A percentile compares a stretch with the other conserved stretches of the same genome.
Conservation (phyloP, 768 basidiomycete genomes). For the Boletus edulis region DNA sequence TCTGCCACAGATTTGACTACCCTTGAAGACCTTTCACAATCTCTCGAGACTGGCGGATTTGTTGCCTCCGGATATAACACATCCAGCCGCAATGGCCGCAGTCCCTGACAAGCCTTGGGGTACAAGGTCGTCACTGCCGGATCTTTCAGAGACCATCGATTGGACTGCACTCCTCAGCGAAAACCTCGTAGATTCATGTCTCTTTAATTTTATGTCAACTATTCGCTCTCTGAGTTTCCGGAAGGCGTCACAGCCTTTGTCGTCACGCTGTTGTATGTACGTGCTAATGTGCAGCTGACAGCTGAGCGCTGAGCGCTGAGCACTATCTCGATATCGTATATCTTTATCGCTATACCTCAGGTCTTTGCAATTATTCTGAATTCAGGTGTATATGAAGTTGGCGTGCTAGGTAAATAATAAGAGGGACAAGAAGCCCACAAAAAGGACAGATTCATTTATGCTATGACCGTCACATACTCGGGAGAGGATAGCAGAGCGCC, state of each 20-base stretch:
- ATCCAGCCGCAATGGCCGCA: not conserved
- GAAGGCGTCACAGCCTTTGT: too few species aligned
- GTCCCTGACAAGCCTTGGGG: too few species aligned
- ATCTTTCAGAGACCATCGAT: slow-evolving; percentile 5
- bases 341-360: not conserved
- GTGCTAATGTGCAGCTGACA: not conserved
- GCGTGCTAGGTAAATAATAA: too few species aligned
- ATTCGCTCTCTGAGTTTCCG: not conserved
- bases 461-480: too few species aligned
- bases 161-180: slow-evolving; percentile 10
- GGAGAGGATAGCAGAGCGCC: too few species aligned
- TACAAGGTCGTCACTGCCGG: not conserved
- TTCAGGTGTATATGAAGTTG: too few species aligned
- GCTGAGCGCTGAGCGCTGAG: too few species aligned
- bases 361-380: too few species aligned
- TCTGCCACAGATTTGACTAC: not conserved
- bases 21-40: slow-evolving; percentile 9
- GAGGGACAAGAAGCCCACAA: too few species aligned
- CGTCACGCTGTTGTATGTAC: not conserved
- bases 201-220: not conserved
- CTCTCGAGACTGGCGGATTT: not conserved
- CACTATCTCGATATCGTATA: not conserved
- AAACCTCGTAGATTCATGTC: not conserved
- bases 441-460: too few species aligned
- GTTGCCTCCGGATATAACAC: not conserved